phyloP scores from a whole-genome alignment of 331 rosid genomes.

The Malus hybrid region DNA sequence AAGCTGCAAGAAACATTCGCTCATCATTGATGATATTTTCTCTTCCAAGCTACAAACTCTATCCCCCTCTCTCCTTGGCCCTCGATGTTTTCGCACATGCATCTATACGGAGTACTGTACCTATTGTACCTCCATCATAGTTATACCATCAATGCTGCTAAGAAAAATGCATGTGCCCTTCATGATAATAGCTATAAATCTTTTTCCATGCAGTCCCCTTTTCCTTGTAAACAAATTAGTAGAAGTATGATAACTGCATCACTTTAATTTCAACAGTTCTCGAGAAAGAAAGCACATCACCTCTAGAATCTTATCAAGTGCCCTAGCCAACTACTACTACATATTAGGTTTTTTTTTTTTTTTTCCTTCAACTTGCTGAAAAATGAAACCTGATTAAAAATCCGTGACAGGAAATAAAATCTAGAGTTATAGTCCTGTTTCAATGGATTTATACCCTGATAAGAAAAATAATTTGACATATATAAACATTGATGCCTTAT shows the following conservation, averaged over 20 bases:
- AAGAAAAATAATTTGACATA: neutral
- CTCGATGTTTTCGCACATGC: neutral
- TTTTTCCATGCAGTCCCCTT: neutral
- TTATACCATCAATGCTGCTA: neutral
- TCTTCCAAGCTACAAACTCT: slow-evolving; percentile 22
- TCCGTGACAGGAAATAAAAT: neutral
- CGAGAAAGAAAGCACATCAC: neutral
- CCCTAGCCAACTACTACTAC: neutral
- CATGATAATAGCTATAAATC: slow-evolving; percentile 2
- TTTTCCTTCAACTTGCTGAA: neutral
- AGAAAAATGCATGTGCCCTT: slow-evolving; percentile 8
- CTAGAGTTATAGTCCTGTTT: neutral
- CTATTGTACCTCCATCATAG: slow-evolving; percentile 4
- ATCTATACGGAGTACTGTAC: neutral
- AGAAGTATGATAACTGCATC: neutral
- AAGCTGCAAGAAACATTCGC: slow-evolving; percentile 23
- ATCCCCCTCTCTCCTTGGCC: neutral
- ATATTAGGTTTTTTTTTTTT: neutral
- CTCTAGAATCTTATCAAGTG: neutral
- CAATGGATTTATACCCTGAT: neutral
- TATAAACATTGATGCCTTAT: neutral
- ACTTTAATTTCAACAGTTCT: neutral
- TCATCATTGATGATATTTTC: slow-evolving; percentile 22
- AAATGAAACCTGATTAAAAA: neutral
- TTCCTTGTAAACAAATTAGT: neutral